Conservation (phyloP, 2,329 filamentous ascomycete genomes). For the Aspergillus sp. region DNA sequence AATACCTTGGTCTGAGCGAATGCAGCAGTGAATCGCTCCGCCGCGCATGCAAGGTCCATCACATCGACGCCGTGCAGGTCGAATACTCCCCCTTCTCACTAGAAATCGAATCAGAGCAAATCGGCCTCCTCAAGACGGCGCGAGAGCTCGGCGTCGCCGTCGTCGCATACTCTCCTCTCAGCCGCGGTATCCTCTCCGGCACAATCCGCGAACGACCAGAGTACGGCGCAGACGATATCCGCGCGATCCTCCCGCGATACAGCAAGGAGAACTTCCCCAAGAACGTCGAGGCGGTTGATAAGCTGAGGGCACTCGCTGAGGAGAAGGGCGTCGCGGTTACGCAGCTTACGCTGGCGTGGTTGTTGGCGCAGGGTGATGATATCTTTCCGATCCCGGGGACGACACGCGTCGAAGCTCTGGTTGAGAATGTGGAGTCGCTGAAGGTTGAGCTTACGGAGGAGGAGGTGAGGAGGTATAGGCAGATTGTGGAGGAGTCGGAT, state of each 20-base stretch:
- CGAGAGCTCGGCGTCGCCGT: constrained; percentile 44
- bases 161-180: constrained; percentile 50
- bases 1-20: constrained; percentile 57
- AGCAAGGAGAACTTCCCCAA: constrained; percentile 58
- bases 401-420: constrained; percentile 51
- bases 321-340: constrained; percentile 59
- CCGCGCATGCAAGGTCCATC: constrained; percentile 54
- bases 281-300: constrained; percentile 60
- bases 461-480: constrained; percentile 23
- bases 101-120: constrained; percentile 51
- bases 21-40: constrained; percentile 55
- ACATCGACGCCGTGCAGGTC: constrained; percentile 58
- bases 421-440: constrained; percentile 46
- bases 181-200: constrained; percentile 51
- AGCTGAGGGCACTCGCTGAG: constrained; percentile 54
- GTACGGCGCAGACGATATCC: constrained; percentile 51
- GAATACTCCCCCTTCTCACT: constrained; percentile 57
- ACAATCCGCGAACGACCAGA: constrained; percentile 45
- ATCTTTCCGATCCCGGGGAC: constrained; percentile 65
- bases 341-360: constrained; percentile 67
- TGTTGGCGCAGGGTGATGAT: constrained; percentile 63
- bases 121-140: constrained; percentile 30
- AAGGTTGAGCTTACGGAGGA: constrained; percentile 21
- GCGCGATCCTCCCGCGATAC: constrained; percentile 54
- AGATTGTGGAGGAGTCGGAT: constrained; percentile 3